phyloP scores from a whole-genome alignment of 345 rosid genomes.

The Gossypium arboreum region DNA sequence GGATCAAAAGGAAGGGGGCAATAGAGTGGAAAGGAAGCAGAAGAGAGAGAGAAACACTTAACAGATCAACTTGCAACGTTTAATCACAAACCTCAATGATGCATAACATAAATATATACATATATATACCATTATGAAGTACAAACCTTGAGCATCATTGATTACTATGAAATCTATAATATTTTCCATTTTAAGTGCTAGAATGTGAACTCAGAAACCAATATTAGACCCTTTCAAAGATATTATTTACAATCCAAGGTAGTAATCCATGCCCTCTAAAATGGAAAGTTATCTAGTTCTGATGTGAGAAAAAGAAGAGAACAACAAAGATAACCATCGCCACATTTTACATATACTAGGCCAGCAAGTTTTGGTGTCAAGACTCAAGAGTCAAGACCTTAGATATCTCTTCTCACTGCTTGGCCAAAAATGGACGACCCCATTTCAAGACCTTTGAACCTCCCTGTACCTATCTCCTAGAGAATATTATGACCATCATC shows the following conservation, averaged over 20 bases:
- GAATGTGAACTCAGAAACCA: neutral
- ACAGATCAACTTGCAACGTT: neutral
- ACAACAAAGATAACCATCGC: neutral
- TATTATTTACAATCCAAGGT: neutral
- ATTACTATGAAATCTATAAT: neutral
- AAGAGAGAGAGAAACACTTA: neutral
- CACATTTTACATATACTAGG: neutral
- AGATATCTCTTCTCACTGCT: neutral
- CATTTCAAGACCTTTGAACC: neutral
- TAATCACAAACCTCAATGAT: neutral
- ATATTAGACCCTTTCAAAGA: neutral
- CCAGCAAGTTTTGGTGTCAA: neutral
- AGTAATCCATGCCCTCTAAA: neutral
- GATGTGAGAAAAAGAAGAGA: neutral
- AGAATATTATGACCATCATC: neutral
- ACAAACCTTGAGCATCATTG: neutral
- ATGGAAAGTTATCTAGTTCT: neutral
- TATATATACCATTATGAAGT: neutral
- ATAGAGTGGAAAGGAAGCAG: neutral
- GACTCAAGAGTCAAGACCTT: neutral
- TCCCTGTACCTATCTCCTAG: neutral
- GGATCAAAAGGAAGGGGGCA: neutral
- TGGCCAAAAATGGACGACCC: neutral
- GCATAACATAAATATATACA: neutral
- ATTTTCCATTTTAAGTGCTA: neutral